Evolutionary conservation across 2,329 filamentous ascomycete species (phyloP), one percentile per base, ranked within the genome.

Genomic region (Colletotrichum karsti): DNA sequence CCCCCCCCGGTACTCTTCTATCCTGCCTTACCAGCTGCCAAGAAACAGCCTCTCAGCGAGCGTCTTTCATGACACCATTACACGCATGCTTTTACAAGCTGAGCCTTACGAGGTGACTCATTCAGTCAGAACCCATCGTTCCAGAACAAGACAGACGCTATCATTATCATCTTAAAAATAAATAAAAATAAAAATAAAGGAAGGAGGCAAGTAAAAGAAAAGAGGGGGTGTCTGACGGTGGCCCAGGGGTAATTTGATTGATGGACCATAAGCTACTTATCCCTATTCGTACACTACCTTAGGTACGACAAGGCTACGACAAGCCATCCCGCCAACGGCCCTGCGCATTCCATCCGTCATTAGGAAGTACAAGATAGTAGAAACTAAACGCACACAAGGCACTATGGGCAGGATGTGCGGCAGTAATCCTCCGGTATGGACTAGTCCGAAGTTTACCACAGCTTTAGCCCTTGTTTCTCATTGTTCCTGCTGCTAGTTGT

Each of bases 71-170:
- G 63, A 55, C 39, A 62, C 26, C 46, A 50, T 20, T 22, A 50
- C 56, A 51, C n/a, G 50, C 57, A 62, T 60, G 62, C 39, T 55
- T 18, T 20, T 12, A 28, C 46, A 48, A 33, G 39, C 63, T 54
- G 46, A 60, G 57, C 61, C 62, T 53, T 35, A 22, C 20, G n/a
- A 41, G 20, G 6, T 53, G 28, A 65, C 62, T 64, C 35, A 53
- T 33, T 56, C 50, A n/a, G 20, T 56, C 24, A 42, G 24, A 15
- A 42, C 22, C 13, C 33, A 39, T 24, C 18, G 12, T 35, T 35
- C 2, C 10, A 35, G 33, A 12, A 8, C 10, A 35, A 30, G n/a
- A n/a, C n/a, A n/a, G n/a, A n/a, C n/a, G n/a, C n/a, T n/a, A n/a
- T n/a, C n/a, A n/a, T n/a, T n/a, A n/a, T n/a, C n/a, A n/a, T n/a